Percentiles rank a stretch among this genome's conserved stretches.
Conservation (phyloP, 176 grass and related monocot genomes). For the Microstegium vimineum region DNA sequence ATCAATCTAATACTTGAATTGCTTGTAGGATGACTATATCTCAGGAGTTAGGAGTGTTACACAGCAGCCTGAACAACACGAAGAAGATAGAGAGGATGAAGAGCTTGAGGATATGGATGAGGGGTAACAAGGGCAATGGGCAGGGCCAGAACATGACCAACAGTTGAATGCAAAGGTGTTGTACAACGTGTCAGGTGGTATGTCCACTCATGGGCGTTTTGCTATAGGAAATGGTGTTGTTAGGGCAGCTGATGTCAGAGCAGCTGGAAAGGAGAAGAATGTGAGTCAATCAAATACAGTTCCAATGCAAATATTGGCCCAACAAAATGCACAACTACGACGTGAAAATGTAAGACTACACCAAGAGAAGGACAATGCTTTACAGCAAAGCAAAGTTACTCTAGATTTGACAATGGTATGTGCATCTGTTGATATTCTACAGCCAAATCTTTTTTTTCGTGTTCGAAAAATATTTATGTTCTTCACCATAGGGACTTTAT, state of each 20-base stretch:
- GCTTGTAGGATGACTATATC: background rate
- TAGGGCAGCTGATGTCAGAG: background rate
- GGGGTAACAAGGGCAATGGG: too few relatives aligned
- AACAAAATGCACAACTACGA: background rate
- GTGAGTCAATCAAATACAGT: too few relatives aligned
- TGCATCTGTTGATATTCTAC: background rate
- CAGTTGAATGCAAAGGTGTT: background rate
- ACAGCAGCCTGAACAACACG: too few relatives aligned
- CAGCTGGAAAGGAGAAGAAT: background rate
- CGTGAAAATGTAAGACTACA: background rate
- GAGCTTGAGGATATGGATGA: too few relatives aligned
- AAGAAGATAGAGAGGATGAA: too few relatives aligned
- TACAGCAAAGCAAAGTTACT: background rate
- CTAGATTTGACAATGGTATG: background rate
- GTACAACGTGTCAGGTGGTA: background rate
- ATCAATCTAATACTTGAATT: background rate
- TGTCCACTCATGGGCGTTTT: background rate
- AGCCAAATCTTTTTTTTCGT: background rate
- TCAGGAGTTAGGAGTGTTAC: background rate
- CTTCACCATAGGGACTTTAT: background rate
- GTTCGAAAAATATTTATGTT: background rate
- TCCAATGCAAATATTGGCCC: background rate
- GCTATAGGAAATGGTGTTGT: background rate
- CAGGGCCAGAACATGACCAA: too few relatives aligned
- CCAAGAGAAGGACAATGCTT: background rate